Conservation (phyloP, 139 green algal species). For the Coelastrella sp. region DNA sequence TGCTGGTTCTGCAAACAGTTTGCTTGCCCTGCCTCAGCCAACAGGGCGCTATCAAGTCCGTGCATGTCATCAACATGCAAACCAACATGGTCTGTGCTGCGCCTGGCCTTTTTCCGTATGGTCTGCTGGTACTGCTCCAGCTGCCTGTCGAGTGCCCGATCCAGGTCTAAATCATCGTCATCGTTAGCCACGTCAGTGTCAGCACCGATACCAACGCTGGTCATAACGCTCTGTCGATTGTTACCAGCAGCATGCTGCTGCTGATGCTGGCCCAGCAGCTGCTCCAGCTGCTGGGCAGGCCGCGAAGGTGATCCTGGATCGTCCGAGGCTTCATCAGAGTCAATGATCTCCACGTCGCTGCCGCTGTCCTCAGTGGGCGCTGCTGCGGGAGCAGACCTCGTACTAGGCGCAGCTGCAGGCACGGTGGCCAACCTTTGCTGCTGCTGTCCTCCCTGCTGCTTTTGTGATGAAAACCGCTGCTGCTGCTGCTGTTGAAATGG, state of each 20-base stretch:
- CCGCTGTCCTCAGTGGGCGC: neutral
- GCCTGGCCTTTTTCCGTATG: neutral
- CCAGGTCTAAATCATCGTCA: neutral
- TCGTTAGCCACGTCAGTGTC: neutral
- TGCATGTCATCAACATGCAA: too few species aligned
- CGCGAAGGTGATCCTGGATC: neutral
- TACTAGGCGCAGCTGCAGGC: too few species aligned
- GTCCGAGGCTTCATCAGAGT: neutral
- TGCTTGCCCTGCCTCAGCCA: too few species aligned
- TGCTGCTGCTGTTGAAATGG: too few species aligned
- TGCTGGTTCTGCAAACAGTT: neutral
- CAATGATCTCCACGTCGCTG: neutral
- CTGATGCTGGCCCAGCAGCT: neutral
- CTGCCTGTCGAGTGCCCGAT: neutral
- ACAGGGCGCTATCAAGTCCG: too few species aligned
- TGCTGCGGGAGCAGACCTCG: neutral
- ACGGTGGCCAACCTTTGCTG: too few species aligned
- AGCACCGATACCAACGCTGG: too few species aligned
- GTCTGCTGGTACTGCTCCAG: neutral
- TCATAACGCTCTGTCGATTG: too few species aligned
- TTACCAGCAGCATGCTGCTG: slow-evolving; percentile 5
- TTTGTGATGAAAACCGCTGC: too few species aligned
- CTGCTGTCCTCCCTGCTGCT: neutral
- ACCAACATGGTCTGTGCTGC: neutral
- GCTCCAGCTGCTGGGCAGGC: neutral